phyloP scores from a whole-genome alignment of 805 yeast genomes.

The Teunomyces atbi region DNA sequence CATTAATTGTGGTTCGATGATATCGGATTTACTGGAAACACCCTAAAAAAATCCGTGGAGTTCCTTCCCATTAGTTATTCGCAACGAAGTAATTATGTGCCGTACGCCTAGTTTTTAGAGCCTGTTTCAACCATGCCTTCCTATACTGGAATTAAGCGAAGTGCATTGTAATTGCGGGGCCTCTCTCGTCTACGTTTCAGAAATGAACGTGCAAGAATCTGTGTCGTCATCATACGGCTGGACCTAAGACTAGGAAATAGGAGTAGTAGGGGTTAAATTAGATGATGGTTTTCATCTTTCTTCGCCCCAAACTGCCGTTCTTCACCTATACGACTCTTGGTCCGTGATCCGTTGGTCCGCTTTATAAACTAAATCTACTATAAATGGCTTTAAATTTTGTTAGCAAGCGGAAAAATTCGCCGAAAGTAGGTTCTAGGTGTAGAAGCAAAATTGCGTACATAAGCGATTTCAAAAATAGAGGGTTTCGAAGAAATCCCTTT shows the following conservation, averaged over 20 bases:
- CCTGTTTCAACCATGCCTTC: background rate
- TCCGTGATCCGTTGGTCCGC: background rate
- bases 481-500: background rate
- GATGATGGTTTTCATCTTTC: background rate
- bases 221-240: background rate
- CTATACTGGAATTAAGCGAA: background rate
- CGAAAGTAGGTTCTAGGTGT: background rate
- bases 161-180: background rate
- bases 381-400: background rate
- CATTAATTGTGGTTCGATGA: background rate
- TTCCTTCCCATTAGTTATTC: background rate
- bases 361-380: background rate
- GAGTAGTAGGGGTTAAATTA: background rate
- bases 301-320: background rate
- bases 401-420: background rate
- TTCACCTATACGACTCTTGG: background rate
- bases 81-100: background rate
- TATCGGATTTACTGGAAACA: background rate
- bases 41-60: background rate
- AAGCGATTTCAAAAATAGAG: background rate
- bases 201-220: background rate
- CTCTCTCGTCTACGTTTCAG: background rate
- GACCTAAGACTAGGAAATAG: background rate
- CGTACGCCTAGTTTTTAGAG: background rate
- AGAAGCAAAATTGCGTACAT: background rate